A percentile compares a stretch with the other conserved stretches of the same genome.
These are phyloP conservation scores for Sclerotinia trifoliorum DNA, from an alignment of 2,329 filamentous ascomycete species.

Conservation along the genomic window DNA sequence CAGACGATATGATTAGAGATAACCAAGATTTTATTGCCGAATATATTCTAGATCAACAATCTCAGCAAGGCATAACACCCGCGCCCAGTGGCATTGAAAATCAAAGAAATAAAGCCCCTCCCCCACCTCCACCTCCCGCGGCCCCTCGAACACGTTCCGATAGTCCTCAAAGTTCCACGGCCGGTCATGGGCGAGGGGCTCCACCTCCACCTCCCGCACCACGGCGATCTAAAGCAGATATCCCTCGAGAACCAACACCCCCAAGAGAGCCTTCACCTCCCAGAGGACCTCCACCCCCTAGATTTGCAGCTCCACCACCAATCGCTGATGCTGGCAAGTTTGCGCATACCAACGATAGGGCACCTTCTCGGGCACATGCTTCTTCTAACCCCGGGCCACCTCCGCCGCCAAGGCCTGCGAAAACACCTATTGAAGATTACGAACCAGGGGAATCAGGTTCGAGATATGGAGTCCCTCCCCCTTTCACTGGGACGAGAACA, in stretches of 20 bases:
- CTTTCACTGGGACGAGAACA: constrained; percentile 66
- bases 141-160: constrained; percentile 40
- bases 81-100: constrained; percentile 45
- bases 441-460: constrained; percentile 47
- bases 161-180: constrained; percentile 35
- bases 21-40: constrained; percentile 69
- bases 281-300: constrained; percentile 56
- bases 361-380: constrained; percentile 47
- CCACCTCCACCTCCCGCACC: constrained; percentile 58
- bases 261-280: constrained; percentile 70
- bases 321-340: constrained; percentile 88
- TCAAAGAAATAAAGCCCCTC: constrained; percentile 55
- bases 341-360: constrained; percentile 54
- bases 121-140: constrained; percentile 58
- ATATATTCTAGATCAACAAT: constrained; percentile 59
- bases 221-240: constrained; percentile 56
- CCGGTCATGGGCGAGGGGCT: constrained; percentile 42
- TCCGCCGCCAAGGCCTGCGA: constrained; percentile 67
- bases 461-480: constrained; percentile 75
- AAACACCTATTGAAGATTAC: constrained; percentile 69
- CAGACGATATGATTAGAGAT: constrained; percentile 64
- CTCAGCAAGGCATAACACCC: constrained; percentile 42
- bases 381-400: constrained; percentile 60
- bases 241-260: constrained; percentile 53
- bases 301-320: constrained; percentile 83